phyloP scores from a whole-genome alignment of 495 filamentous ascomycete genomes.

The Aspergillus nidulans region DNA sequence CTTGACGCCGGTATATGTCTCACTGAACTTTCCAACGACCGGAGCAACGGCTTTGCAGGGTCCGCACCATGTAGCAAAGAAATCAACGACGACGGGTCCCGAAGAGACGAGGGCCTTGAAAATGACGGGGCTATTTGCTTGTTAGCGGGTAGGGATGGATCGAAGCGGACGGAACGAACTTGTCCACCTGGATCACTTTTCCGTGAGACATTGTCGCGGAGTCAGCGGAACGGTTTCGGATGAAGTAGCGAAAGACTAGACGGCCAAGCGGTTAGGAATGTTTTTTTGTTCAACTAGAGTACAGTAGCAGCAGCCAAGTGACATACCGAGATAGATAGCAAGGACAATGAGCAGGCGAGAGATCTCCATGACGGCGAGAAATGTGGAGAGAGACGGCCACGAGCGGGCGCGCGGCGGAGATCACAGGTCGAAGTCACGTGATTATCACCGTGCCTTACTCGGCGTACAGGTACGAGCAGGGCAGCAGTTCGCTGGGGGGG shows the following conservation, averaged over 20 bases:
- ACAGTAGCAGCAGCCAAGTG: neutral
- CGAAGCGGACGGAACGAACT: constrained; percentile 1
- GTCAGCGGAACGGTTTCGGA: constrained; percentile 6
- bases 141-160: neutral
- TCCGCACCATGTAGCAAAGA: constrained; percentile 82
- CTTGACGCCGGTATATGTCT: constrained; percentile 47
- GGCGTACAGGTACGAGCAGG: neutral
- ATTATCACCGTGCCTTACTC: neutral
- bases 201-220: constrained; percentile 12
- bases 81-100: constrained; percentile 71
- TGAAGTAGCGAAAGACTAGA: constrained; percentile 16
- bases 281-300: neutral
- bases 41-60: constrained; percentile 43
- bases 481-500: constrained; percentile 1
- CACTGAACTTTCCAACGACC: constrained; percentile 55
- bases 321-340: constrained; percentile 10
- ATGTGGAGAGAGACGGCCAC: neutral
- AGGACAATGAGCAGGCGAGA: constrained; percentile 11
- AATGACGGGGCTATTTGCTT: constrained; percentile 10
- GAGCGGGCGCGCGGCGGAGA: neutral
- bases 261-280: neutral
- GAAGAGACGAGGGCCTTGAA: constrained; percentile 48
- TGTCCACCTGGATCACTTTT: constrained; percentile 18
- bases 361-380: constrained; percentile 5
- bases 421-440: neutral